Evolutionary conservation across 345 rosid genomes (phyloP).

Genomic region (Clausena lansium): DNA sequence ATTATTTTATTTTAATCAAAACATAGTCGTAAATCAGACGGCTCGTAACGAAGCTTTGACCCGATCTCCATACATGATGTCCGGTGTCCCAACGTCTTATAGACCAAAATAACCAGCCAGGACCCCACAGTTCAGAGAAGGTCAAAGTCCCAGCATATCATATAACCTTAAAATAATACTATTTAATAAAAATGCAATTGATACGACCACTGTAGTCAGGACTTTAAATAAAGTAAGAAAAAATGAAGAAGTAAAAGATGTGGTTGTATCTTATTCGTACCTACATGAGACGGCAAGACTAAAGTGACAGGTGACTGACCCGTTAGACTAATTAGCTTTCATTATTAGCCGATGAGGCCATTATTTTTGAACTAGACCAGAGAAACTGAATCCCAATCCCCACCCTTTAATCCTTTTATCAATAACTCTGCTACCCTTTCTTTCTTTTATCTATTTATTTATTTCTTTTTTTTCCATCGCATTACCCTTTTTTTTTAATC

Average conservation of each 20-base stretch:
- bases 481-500: too few species aligned
- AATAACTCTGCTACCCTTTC: constrained; percentile 6
- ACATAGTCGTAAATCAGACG: constrained; percentile 11
- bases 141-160: constrained; percentile 10
- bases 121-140: constrained; percentile 16
- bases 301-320: constrained; percentile 29
- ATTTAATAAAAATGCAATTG: background rate
- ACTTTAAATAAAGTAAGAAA: background rate
- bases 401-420: constrained; percentile 33
- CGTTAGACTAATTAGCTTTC: constrained; percentile 13
- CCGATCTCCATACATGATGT: too few species aligned
- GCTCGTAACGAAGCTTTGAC: constrained; percentile 31
- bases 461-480: background rate
- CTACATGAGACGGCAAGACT: constrained; percentile 30
- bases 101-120: constrained; percentile 9
- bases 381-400: background rate
- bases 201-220: background rate
- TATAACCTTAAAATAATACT: background rate
- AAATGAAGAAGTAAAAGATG: background rate
- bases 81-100: too few species aligned
- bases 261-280: constrained; percentile 29
- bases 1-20: background rate
- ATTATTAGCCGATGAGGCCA: constrained; percentile 18
- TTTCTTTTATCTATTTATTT: constrained; percentile 9
- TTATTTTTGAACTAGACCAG: constrained; percentile 24